phyloP scores from a whole-genome alignment of 768 basidiomycete genomes.

The Trametes maxima region DNA sequence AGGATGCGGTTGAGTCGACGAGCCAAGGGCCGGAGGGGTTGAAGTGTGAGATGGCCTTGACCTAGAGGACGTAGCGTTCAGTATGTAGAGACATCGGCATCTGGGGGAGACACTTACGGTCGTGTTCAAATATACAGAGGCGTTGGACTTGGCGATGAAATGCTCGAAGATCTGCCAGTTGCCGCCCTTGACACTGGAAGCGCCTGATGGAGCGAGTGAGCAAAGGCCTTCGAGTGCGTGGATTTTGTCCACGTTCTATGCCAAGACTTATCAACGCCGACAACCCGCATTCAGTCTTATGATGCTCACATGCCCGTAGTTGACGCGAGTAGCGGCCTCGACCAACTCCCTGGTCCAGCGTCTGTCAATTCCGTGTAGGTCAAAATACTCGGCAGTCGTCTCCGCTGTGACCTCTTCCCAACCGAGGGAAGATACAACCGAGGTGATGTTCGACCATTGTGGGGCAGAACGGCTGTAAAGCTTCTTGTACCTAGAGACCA shows the following conservation, averaged over 20 bases:
- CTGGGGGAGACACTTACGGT: slow-evolving; percentile 45
- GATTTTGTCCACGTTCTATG: slow-evolving; percentile 65
- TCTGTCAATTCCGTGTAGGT: slow-evolving; percentile 52
- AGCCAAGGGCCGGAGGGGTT: slow-evolving; percentile 51
- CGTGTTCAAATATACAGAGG: slow-evolving; percentile 71
- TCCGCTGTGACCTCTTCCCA: slow-evolving; percentile 53
- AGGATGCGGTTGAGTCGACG: slow-evolving; percentile 47
- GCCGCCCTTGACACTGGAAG: slow-evolving; percentile 69
- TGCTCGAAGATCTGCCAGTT: slow-evolving; percentile 85
- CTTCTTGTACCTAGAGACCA: slow-evolving; percentile 53
- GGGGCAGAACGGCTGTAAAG: slow-evolving; percentile 60
- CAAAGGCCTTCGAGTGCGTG: slow-evolving; percentile 76
- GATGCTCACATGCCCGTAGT: slow-evolving; percentile 69
- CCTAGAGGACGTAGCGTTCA: slow-evolving; percentile 39
- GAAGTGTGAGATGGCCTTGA: slow-evolving; percentile 50
- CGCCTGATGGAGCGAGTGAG: slow-evolving; percentile 73
- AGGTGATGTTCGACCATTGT: slow-evolving; percentile 63
- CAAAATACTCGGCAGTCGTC: slow-evolving; percentile 60
- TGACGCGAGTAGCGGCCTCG: slow-evolving; percentile 80
- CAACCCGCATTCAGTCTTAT: not conserved
- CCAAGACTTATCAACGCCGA: not conserved
- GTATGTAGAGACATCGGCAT: too few species aligned
- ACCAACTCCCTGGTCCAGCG: slow-evolving; percentile 73
- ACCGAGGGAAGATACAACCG: slow-evolving; percentile 53
- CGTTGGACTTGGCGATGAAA: slow-evolving; percentile 71